These are phyloP conservation scores for Plasmodium coatneyi DNA, from an alignment of 169 alveolate species.

Conservation along the genomic window DNA sequence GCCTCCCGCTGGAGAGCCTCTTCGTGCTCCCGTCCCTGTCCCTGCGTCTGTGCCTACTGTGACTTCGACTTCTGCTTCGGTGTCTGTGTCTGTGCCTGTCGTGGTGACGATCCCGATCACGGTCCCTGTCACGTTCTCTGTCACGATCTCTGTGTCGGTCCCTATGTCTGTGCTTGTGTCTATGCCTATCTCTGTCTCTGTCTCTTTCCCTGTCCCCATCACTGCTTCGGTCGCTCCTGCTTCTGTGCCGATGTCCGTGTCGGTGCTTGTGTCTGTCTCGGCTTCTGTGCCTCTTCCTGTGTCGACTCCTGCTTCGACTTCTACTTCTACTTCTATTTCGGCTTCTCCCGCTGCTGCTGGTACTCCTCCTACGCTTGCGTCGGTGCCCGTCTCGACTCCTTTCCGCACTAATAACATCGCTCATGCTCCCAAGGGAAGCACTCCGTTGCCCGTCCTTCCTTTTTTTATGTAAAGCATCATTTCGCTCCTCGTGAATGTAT, in stretches of 20 bases:
- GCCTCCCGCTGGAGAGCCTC: not conserved
- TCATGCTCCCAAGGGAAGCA: not conserved
- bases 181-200: constrained; percentile 8
- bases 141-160: not conserved
- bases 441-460: not conserved
- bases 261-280: constrained; percentile 32
- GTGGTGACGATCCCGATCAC: not conserved
- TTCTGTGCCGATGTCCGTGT: constrained; percentile 32
- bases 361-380: not conserved
- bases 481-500: not conserved
- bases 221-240: constrained; percentile 29
- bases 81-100: not conserved
- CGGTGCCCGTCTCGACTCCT: constrained; percentile 3
- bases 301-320: constrained; percentile 59
- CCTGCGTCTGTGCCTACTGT: constrained; percentile 32
- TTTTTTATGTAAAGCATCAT: not conserved
- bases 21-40: constrained; percentile 4
- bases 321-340: constrained; percentile 43
- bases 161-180: not conserved
- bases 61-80: constrained; percentile 13
- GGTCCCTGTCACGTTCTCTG: not conserved
- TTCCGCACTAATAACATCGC: not conserved
- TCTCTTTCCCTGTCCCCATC: constrained; percentile 11
- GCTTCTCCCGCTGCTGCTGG: not conserved
- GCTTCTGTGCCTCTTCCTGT: constrained; percentile 37